Percentiles rank a stretch among this genome's conserved stretches.
Conservation (phyloP, 805 yeast species). For the Isabelozyma heimii region DNA sequence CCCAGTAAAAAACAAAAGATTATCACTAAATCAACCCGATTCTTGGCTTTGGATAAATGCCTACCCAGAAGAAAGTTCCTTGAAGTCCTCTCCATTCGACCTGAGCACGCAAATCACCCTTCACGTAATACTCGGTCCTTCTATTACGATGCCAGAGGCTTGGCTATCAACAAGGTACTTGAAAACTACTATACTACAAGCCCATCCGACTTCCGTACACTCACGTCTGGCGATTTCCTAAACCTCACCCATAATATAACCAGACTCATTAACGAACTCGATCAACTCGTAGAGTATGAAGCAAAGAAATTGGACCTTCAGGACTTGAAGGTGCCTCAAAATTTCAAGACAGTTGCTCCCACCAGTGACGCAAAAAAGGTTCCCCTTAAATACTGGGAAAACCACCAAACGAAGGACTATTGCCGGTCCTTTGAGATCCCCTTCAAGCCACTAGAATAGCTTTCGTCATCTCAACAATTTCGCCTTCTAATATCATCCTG, state of each 20-base stretch:
- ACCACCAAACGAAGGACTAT: slow-evolving; percentile 34
- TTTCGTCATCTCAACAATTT: too few species aligned
- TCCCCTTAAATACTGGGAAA: slow-evolving; percentile 30
- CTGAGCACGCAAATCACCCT: not conserved
- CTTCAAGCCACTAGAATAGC: not conserved
- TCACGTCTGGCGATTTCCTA: slow-evolving; percentile 7
- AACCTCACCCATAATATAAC: slow-evolving; percentile 6
- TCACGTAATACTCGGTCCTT: slow-evolving; percentile 5
- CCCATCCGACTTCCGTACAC: not conserved
- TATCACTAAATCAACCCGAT: slow-evolving; percentile 34
- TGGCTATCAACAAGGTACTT: slow-evolving; percentile 34
- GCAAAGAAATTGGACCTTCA: slow-evolving; percentile 7
- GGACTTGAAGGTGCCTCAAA: slow-evolving; percentile 17
- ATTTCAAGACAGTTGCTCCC: slow-evolving; percentile 28
- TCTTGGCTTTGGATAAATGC: slow-evolving; percentile 85
- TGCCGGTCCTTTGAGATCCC: slow-evolving; percentile 22
- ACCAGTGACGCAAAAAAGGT: slow-evolving; percentile 9
- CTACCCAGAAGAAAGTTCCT: slow-evolving; percentile 61
- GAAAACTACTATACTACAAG: slow-evolving; percentile 16
- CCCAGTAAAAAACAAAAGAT: not conserved
- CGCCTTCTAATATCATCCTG: too few species aligned
- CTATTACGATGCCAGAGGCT: slow-evolving; percentile 27
- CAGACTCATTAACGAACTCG: slow-evolving; percentile 16
- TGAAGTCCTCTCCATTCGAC: slow-evolving; percentile 34
- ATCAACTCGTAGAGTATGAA: slow-evolving; percentile 16